These are phyloP conservation scores for Bipolaris cookei DNA, from an alignment of 2,329 filamentous ascomycete species.

Conservation along the genomic window DNA sequence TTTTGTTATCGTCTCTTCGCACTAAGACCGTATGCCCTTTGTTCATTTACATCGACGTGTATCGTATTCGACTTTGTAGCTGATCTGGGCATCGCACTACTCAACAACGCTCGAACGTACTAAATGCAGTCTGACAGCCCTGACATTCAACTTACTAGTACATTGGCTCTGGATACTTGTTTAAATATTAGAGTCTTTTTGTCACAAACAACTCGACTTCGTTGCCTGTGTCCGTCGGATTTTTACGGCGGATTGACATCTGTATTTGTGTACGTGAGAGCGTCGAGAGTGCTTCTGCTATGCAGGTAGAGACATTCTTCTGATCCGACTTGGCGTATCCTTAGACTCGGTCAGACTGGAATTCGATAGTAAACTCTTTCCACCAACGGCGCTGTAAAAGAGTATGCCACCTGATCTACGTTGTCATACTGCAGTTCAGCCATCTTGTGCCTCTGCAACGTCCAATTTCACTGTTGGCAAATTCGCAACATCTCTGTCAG, in stretches of 20 bases:
- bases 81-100: conserved; percentile 44
- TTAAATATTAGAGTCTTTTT: conserved; percentile 49
- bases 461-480: neutral
- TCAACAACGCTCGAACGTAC: conserved; percentile 38
- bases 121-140: conserved; percentile 47
- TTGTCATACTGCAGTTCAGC: conserved; percentile 51
- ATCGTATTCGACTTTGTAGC: conserved; percentile 50
- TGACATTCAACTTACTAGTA: conserved; percentile 39
- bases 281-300: conserved; percentile 41
- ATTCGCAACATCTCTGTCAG: too few species aligned
- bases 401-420: conserved; percentile 43
- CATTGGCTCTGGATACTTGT: conserved; percentile 49
- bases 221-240: conserved; percentile 26
- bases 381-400: conserved; percentile 22
- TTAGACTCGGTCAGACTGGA: neutral
- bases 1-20: too few species aligned
- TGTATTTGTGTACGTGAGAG: conserved; percentile 42
- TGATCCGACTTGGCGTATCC: neutral
- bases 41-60: conserved; percentile 11
- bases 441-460: conserved; percentile 38
- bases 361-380: neutral
- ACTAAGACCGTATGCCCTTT: too few species aligned
- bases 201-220: conserved; percentile 50
- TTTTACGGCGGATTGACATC: conserved; percentile 37
- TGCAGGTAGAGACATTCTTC: conserved; percentile 43